Evolutionary conservation across 768 basidiomycete species (phyloP), one percentile per base, ranked within the genome.

Genomic region (Trametes sanguinea): DNA sequence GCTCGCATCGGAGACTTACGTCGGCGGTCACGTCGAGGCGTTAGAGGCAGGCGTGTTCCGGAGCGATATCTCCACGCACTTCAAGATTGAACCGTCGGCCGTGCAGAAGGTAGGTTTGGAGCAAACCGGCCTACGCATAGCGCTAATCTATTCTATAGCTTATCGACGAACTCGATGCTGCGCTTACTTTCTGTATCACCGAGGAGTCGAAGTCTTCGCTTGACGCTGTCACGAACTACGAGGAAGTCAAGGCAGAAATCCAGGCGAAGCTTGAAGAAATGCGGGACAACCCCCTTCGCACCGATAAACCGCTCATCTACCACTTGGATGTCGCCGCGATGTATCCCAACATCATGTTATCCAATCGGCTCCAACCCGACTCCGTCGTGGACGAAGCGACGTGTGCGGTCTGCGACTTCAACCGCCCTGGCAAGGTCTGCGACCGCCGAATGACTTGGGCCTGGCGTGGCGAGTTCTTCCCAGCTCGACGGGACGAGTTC

Each of bases 271-370:
- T 99, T 32, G 94, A 96, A 71, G 72, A 86, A 65, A 89, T 98
- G 81, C 93, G 94, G 30, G 95, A 98, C 76, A 86, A 90, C 61
- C 96, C 97, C 0, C 83, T 87, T 56, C 92, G 96, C 13, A 80
- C 81, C 45, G 95, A 98, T 77, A 91, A 87, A 11, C 97, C 97
- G 0, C 85, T 98, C 65, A 98, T 99, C 71, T 99, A 99, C 76
- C 97, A 99, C 75, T 76, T 98, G 69, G 97, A 99, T 70, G 97
- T 99, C 64, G 97, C 97, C 2, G 97, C 97, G 65, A 99, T 99
- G 97, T 98, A 99, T 74, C 97, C 97, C 59, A 99, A 98, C 75
- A 98, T 99, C 85, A 99, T 99, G 97, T 88, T 99, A 80, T 98
- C 95, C 16, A 99, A 99, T 72, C 92, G 97, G 37, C 82, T 99